These are phyloP conservation scores for Thamnidium elegans DNA, from an alignment of 192 early-diverging fungal genomes.

Conservation along the genomic window DNA sequence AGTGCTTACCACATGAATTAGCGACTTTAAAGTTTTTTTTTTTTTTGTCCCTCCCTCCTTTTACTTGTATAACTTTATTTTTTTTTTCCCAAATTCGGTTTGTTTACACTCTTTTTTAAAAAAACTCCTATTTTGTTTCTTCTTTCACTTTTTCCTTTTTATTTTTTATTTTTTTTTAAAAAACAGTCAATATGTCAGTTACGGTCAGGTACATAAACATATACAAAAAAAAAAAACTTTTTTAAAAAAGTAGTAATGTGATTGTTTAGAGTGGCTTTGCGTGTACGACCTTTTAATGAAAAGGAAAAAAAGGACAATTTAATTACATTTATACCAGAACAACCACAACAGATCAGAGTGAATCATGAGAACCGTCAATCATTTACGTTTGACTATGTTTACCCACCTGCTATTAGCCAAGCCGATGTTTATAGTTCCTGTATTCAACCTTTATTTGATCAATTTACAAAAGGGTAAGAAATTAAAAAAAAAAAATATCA, in stretches of 20 bases:
- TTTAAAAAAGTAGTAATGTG: no score
- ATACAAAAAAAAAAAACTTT: no score
- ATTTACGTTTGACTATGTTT: constrained; percentile 73
- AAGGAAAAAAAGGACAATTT: constrained; percentile 67
- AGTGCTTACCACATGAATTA: no score
- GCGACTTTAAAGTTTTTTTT: no score
- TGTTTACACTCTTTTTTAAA: not conserved
- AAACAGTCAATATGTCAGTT: no score
- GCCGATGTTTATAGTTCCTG: constrained; percentile 54
- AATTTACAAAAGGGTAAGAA: constrained; percentile 69
- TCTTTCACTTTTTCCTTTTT: not conserved
- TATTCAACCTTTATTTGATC: constrained; percentile 58
- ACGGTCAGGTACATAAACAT: no score
- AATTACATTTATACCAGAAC: constrained; percentile 48
- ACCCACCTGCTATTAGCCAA: constrained; percentile 52
- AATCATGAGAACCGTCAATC: constrained; percentile 50
- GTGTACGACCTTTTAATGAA: constrained; percentile 70
- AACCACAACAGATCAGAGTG: constrained; percentile 53
- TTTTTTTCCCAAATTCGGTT: no score
- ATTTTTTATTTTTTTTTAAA: no score
- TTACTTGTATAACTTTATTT: no score
- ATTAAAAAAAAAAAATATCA: not conserved
- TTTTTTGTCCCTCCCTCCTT: no score
- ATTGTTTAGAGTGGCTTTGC: constrained; percentile 62
- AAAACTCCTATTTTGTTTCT: not conserved